Percentiles rank a stretch among this genome's conserved stretches.
These are phyloP conservation scores for Microbotryum intermedium DNA, from an alignment of 1,284 basidiomycete genomes.

Conservation along the genomic window DNA sequence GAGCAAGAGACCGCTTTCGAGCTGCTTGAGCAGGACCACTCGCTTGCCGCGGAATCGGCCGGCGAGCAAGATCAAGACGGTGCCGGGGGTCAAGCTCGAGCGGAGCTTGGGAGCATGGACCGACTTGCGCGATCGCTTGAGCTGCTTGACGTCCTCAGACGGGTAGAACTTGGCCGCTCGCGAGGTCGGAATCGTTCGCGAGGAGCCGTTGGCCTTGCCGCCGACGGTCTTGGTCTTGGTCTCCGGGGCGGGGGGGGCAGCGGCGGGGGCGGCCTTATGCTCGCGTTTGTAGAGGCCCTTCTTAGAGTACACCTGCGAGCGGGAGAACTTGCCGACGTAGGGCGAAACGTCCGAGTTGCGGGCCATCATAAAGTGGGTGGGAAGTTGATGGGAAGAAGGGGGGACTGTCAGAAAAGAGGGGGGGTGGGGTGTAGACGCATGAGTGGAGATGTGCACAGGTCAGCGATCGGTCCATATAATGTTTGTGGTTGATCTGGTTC, in stretches of 20 bases:
- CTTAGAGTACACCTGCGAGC: slow-evolving; percentile 68
- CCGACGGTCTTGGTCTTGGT: slow-evolving; percentile 73
- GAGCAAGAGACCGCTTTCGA: slow-evolving; percentile 73
- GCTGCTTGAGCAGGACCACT: slow-evolving; percentile 96
- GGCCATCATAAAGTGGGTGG: slow-evolving; percentile 56
- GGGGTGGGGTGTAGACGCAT: not conserved
- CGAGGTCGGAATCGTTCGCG: slow-evolving; percentile 69
- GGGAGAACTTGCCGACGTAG: slow-evolving; percentile 73
- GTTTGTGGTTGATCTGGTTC: too few relatives aligned
- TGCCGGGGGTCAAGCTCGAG: slow-evolving; percentile 82
- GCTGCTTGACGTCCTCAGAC: slow-evolving; percentile 79
- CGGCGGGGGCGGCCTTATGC: slow-evolving; percentile 46
- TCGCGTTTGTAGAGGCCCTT: slow-evolving; percentile 56
- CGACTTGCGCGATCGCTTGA: slow-evolving; percentile 86
- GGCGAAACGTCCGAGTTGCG: slow-evolving; percentile 79
- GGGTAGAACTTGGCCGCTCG: slow-evolving; percentile 91
- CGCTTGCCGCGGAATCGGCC: slow-evolving; percentile 98
- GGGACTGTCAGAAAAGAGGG: not conserved
- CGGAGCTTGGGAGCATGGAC: slow-evolving; percentile 68
- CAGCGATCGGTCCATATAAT: not conserved
- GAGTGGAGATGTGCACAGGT: not conserved
- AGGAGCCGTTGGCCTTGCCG: slow-evolving; percentile 84
- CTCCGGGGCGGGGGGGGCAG: slow-evolving; percentile 45
- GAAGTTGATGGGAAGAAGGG: not conserved
- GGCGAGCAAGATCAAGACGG: slow-evolving; percentile 91